Base-by-base conservation (phyloP, 2,329 filamentous ascomycete genomes). In the Fusarium guadeloupense region DNA sequence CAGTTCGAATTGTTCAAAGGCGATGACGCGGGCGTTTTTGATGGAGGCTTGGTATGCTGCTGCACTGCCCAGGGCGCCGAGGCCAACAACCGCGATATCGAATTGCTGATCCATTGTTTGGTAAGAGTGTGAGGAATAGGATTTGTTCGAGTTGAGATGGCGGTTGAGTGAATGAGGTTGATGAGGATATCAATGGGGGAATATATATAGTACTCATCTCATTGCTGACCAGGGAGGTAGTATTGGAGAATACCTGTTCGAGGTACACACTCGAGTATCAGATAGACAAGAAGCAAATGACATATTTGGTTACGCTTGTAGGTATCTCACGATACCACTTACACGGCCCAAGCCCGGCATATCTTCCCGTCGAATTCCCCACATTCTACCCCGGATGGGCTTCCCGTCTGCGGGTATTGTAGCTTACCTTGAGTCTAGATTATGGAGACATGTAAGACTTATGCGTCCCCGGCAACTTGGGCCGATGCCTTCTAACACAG, bases 1-100 rank as follows among this genome's bases (percentile, higher is more conserved):
- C n/a, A 66, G 45, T 31, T 66, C 62, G 20, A 56, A 66, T n/a
- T 66, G 59, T 21, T 66, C 62, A 34, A 66, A 64, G 19, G 37
- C 59, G 19, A 66, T 59, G 6, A 58, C 59, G 6, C 44, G 55
- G 13, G 51, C 62, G 12, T 56, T 60, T 23, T 59, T 66, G 12
- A 34, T 20, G 8, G 60, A 57, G 5, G 56, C 49, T 10, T 64
- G 44, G 23, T 55, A 64, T 12, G 54, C 56, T 16, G 54, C 60
- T 7, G 56, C 56, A 26, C 60, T 66, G 20, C 60, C 60, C 19
- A 66, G 34, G 2, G 31, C 37, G 21, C 50, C 50, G 13, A 54
- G 43, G 21, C 50, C 50, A 12, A 54, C 21, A 10, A 47, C 50
- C 8, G 50, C 50, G 10, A 54, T 38, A 9, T 54, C 50, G 26